A percentile compares a stretch with the other conserved stretches of the same genome.
These are phyloP conservation scores for Didymella segeticola DNA, from an alignment of 2,329 filamentous ascomycete genomes.

Conservation along the genomic window DNA sequence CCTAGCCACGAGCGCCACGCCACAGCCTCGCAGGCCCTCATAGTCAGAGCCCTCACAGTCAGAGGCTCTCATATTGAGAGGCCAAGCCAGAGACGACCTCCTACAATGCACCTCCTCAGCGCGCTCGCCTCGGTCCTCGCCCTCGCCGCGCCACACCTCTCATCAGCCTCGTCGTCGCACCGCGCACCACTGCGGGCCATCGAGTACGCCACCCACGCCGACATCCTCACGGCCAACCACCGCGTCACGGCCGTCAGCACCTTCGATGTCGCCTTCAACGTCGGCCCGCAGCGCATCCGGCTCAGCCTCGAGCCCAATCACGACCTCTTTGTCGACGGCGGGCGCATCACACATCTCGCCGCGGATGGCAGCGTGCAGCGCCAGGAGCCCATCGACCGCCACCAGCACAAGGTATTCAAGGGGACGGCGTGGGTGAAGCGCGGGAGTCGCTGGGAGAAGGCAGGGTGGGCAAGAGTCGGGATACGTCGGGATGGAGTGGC, in stretches of 20 bases:
- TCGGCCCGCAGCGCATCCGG: constrained; percentile 72
- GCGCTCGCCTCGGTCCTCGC: constrained; percentile 20
- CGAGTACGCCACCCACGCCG: constrained; percentile 73
- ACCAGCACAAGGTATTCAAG: constrained; percentile 82
- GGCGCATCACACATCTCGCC: constrained; percentile 74
- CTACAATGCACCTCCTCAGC: constrained; percentile 25
- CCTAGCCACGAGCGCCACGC: constrained; percentile 3
- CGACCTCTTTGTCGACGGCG: constrained; percentile 81
- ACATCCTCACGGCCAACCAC: constrained; percentile 79
- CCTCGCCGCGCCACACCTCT: constrained; percentile 33
- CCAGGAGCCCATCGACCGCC: constrained; percentile 73
- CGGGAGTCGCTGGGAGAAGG: constrained; percentile 80
- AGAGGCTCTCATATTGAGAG: no score
- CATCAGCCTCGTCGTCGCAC: constrained; percentile 40
- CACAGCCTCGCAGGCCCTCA: constrained; percentile 22
- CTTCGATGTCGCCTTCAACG: constrained; percentile 84
- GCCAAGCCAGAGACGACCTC: no score
- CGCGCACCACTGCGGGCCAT: constrained; percentile 80
- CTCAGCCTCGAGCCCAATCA: constrained; percentile 88
- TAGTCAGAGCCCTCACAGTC: no score
- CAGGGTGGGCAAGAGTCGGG: constrained; percentile 85
- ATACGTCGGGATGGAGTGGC: constrained; percentile 76
- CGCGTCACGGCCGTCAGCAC: constrained; percentile 79
- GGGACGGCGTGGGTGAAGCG: constrained; percentile 78
- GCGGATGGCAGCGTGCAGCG: constrained; percentile 71